These are phyloP conservation scores for Metarhizium robertsii DNA, from an alignment of 2,329 filamentous ascomycete genomes.

Conservation along the genomic window DNA sequence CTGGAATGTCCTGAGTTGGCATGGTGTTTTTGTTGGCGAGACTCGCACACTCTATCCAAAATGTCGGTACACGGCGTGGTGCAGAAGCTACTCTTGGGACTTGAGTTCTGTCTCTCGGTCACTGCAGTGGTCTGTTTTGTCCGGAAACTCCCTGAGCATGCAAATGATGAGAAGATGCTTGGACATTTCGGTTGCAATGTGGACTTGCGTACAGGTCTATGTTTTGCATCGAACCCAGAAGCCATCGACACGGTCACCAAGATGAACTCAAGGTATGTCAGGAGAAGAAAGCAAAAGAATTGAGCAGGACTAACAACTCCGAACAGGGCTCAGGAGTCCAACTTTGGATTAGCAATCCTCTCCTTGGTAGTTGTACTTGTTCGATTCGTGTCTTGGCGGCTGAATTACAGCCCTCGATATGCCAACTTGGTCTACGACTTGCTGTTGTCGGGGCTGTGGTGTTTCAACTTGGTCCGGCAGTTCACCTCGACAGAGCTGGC, in stretches of 20 bases:
- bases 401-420: constrained; percentile 15
- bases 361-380: constrained; percentile 17
- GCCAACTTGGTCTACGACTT: constrained; percentile 19
- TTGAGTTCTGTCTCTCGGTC: background rate
- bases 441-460: constrained; percentile 19
- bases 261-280: constrained; percentile 10
- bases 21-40: background rate
- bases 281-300: background rate
- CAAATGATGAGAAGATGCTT: background rate
- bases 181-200: background rate
- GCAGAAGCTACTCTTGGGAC: constrained; percentile 8
- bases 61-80: constrained; percentile 17
- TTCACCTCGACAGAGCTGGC: background rate
- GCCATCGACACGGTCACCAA: constrained; percentile 18
- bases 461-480: constrained; percentile 11
- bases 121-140: background rate
- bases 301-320: background rate
- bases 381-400: constrained; percentile 13
- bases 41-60: background rate
- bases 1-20: background rate
- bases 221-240: background rate
- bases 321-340: constrained; percentile 18
- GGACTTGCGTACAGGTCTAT: background rate
- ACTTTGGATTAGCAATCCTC: constrained; percentile 20
- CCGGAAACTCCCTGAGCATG: background rate